phyloP scores from a whole-genome alignment of 2,329 filamentous ascomycete species.

The Fusarium luffae region DNA sequence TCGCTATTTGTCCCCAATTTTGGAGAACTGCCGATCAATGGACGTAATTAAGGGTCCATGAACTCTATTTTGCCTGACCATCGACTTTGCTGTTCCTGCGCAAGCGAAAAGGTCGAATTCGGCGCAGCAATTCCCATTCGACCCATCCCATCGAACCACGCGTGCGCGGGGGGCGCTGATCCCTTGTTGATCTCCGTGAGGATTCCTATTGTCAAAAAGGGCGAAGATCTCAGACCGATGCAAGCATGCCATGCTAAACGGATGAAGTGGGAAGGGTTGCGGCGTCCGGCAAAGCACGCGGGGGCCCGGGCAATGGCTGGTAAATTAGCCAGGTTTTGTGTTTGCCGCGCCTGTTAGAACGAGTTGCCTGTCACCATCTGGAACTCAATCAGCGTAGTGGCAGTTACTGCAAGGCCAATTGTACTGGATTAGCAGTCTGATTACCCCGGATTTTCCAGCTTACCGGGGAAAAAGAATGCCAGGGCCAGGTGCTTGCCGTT shows the following conservation, averaged over 20 bases:
- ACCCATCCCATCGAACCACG: not conserved
- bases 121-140: conserved; percentile 16
- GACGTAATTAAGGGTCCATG: conserved; percentile 23
- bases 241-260: conserved; percentile 22
- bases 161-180: conserved; percentile 18
- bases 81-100: conserved; percentile 34
- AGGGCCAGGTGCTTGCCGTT: conserved; percentile 36
- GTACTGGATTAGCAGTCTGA: conserved; percentile 35
- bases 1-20: conserved; percentile 2
- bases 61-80: conserved; percentile 20
- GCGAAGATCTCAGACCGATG: conserved; percentile 34
- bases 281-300: conserved; percentile 36
- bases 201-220: conserved; percentile 20
- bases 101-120: conserved; percentile 31
- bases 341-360: conserved; percentile 44
- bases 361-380: conserved; percentile 39
- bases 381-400: conserved; percentile 27
- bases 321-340: conserved; percentile 28
- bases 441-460: conserved; percentile 42
- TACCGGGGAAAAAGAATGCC: conserved; percentile 36
- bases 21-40: conserved; percentile 20
- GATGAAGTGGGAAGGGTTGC: conserved; percentile 30
- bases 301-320: conserved; percentile 29
- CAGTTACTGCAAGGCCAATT: conserved; percentile 17
- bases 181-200: conserved; percentile 30